A percentile compares a stretch with the other conserved stretches of the same genome.
These are phyloP conservation scores for Dryas integrifolia DNA, from an alignment of 331 rosid genomes.

Conservation along the genomic window DNA sequence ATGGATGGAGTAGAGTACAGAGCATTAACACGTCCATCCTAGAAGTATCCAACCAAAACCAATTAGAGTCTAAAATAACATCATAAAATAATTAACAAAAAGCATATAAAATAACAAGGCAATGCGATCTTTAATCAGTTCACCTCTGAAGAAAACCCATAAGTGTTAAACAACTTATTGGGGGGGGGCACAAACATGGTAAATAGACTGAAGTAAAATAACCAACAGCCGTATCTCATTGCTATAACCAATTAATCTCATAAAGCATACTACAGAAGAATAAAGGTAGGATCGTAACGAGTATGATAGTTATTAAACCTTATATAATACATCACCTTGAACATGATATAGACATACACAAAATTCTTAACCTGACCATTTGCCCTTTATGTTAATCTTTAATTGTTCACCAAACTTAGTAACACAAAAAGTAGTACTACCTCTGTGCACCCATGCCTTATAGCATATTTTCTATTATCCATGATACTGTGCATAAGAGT, in stretches of 20 bases:
- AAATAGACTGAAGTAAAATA: neutral
- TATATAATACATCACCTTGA: too few relatives aligned
- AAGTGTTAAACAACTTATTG: neutral
- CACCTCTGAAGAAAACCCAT: neutral
- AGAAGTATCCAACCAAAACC: slow-evolving; percentile 12
- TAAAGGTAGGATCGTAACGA: neutral
- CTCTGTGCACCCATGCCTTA: too few relatives aligned
- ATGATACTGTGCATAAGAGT: too few relatives aligned
- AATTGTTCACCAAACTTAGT: too few relatives aligned
- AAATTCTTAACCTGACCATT: too few relatives aligned
- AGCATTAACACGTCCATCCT: slow-evolving; percentile 94
- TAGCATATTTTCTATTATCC: too few relatives aligned
- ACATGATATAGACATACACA: too few relatives aligned
- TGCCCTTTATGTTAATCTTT: too few relatives aligned
- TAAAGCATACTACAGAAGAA: neutral
- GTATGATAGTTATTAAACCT: too few relatives aligned
- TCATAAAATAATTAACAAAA: neutral
- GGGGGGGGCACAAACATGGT: neutral
- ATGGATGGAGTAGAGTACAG: slow-evolving; percentile 85
- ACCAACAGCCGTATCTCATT: neutral
- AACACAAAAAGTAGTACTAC: too few relatives aligned
- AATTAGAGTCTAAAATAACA: neutral
- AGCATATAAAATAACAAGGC: neutral
- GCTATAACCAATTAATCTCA: neutral
- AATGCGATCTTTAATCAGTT: slow-evolving; percentile 3